A percentile compares a stretch with the other conserved stretches of the same genome.
Evolutionary conservation across 208 protist species (phyloP).

Genomic region (Novymonas esmeraldas): DNA sequence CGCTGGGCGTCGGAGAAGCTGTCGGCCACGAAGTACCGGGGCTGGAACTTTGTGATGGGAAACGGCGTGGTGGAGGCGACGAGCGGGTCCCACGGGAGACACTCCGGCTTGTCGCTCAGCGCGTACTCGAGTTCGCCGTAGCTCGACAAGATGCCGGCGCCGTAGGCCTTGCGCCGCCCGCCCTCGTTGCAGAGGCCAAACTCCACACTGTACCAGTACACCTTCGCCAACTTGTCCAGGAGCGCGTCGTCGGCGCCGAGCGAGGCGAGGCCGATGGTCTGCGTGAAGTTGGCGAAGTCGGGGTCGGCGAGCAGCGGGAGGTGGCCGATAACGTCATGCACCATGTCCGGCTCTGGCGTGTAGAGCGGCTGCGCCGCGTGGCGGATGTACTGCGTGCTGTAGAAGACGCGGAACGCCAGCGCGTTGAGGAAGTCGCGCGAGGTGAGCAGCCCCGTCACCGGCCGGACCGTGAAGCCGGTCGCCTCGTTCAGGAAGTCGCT

Average conservation of each 20-base stretch:
- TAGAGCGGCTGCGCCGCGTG: conserved; percentile 95
- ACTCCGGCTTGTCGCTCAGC: conserved; percentile 51
- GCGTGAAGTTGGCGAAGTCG: conserved; percentile 96
- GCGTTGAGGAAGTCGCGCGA: conserved; percentile 96
- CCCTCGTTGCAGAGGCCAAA: conserved; percentile 95
- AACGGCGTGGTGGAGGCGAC: conserved; percentile 69
- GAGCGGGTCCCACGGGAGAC: conserved; percentile 63
- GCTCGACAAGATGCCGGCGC: conserved; percentile 95
- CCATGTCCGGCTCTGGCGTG: conserved; percentile 96
- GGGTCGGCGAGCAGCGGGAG: conserved; percentile 95
- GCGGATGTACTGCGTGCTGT: conserved; percentile 97
- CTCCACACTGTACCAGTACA: conserved; percentile 97
- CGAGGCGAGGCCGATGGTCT: conserved; percentile 97
- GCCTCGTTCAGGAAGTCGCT: conserved; percentile 91
- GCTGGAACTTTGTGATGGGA: conserved; percentile 95
- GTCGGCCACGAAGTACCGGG: conserved; percentile 94
- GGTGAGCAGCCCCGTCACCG: conserved; percentile 93
- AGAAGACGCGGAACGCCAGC: conserved; percentile 96
- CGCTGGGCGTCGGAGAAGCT: conserved; percentile 91
- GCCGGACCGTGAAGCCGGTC: conserved; percentile 94
- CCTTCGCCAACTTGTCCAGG: conserved; percentile 90
- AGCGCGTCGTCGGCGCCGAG: conserved; percentile 95
- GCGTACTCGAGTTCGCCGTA: conserved; percentile 92
- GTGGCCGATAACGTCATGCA: conserved; percentile 97
- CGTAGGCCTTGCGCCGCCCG: conserved; percentile 90